phyloP scores from a whole-genome alignment of 805 yeast genomes.

The Yamadazyma akitaensis region DNA sequence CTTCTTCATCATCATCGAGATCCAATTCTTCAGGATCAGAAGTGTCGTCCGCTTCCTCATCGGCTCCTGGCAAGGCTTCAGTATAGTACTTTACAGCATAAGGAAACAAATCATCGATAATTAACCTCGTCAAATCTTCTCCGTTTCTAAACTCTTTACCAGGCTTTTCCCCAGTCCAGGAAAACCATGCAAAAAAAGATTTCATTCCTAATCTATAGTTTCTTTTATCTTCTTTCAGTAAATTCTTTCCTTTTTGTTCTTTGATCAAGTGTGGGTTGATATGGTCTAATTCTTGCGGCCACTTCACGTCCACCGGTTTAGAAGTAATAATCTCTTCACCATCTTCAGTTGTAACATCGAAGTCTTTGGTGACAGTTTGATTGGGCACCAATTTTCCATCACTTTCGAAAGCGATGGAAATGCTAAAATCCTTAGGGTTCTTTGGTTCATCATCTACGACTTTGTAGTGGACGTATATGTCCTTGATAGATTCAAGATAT shows the following conservation, averaged over 20 bases:
- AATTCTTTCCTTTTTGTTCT: slow-evolving; percentile 33
- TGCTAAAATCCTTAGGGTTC: slow-evolving; percentile 48
- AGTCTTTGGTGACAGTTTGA: slow-evolving; percentile 60
- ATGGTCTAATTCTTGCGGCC: slow-evolving; percentile 64
- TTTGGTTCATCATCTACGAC: slow-evolving; percentile 30
- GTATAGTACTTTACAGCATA: slow-evolving; percentile 81
- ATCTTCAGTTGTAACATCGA: slow-evolving; percentile 45
- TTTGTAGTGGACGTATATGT: slow-evolving; percentile 58
- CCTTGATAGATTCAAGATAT: slow-evolving; percentile 62
- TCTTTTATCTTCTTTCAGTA: slow-evolving; percentile 53
- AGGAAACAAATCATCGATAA: slow-evolving; percentile 80
- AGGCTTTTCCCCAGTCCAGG: slow-evolving; percentile 77
- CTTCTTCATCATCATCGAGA: slow-evolving; percentile 51
- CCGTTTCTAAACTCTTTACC: slow-evolving; percentile 79
- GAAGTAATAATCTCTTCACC: slow-evolving; percentile 59
- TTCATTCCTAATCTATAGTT: slow-evolving; percentile 70
- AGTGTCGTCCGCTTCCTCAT: slow-evolving; percentile 49
- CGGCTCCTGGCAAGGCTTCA: slow-evolving; percentile 61
- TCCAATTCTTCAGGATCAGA: slow-evolving; percentile 52
- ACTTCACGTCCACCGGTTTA: slow-evolving; percentile 50
- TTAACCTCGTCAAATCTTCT: slow-evolving; percentile 67
- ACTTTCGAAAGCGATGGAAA: slow-evolving; percentile 53
- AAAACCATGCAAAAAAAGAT: slow-evolving; percentile 83
- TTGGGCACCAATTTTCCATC: slow-evolving; percentile 48
- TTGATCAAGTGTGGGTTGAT: slow-evolving; percentile 55